A percentile compares a stretch with the other conserved stretches of the same genome.
phyloP scores from a whole-genome alignment of 2,329 filamentous ascomycete genomes.

The Fusarium compactum region DNA sequence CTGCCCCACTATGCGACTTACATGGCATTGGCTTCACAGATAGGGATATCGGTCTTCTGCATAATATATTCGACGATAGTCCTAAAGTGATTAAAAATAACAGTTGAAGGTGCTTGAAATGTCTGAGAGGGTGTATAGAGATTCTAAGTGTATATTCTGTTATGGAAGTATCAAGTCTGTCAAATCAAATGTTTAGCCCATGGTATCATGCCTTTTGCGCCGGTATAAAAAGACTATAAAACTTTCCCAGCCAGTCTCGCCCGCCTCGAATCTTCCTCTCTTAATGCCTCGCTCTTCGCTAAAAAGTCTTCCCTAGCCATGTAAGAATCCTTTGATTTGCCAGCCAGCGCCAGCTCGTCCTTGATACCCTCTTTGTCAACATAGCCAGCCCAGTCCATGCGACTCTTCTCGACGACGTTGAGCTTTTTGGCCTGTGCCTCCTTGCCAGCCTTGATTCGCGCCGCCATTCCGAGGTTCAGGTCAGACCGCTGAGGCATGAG shows the following conservation, averaged over 20 bases:
- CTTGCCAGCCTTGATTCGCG: constrained; percentile 61
- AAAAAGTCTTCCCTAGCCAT: constrained; percentile 73
- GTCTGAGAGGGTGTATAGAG: neutral
- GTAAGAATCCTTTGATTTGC: constrained; percentile 74
- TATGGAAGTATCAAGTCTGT: neutral
- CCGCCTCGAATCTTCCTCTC: constrained; percentile 70
- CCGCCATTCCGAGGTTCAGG: constrained; percentile 68
- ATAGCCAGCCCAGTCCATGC: constrained; percentile 79
- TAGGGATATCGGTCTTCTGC: neutral
- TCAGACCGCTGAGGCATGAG: constrained; percentile 62
- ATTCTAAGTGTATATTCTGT: neutral
- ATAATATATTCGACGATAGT: neutral
- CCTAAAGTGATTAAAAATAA: neutral
- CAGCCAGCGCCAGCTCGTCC: constrained; percentile 74
- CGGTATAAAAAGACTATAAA: constrained; percentile 28
- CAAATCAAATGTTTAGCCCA: constrained; percentile 18
- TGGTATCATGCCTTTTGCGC: constrained; percentile 49
- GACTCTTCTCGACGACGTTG: constrained; percentile 78
- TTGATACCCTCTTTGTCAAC: constrained; percentile 78
- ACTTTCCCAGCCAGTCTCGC: constrained; percentile 60
- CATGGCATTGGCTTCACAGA: neutral
- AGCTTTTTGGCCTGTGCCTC: constrained; percentile 71
- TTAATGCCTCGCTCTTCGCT: constrained; percentile 71
- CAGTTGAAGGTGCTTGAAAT: neutral
- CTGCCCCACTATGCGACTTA: constrained; percentile 42